Evolutionary conservation across 108 stramenopile genomes (phyloP).

Genomic region (Cyclotella baltica): DNA sequence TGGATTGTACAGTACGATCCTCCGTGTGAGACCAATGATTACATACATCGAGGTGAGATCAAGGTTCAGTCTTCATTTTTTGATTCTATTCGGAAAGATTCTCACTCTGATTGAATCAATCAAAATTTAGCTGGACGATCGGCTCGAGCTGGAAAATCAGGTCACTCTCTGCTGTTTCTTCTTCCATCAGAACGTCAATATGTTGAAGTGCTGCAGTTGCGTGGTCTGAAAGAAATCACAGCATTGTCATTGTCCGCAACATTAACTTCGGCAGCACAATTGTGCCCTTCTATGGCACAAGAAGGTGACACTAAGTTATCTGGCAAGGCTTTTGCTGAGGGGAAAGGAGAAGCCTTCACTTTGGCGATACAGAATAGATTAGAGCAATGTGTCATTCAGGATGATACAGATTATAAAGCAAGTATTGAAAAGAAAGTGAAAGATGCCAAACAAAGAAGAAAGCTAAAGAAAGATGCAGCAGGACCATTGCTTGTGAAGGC

Average conservation of each 20-base stretch:
- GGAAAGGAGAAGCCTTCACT: conserved; percentile 73
- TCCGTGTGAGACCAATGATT: conserved; percentile 90
- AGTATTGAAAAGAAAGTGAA: conserved; percentile 45
- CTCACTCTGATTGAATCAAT: background rate
- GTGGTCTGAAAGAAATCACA: conserved; percentile 67
- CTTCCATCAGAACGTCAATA: conserved; percentile 90
- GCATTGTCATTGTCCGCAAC: conserved; percentile 79
- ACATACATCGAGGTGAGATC: conserved; percentile 75
- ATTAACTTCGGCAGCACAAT: conserved; percentile 66
- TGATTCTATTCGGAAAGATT: background rate
- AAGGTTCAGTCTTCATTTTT: background rate
- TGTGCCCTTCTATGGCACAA: conserved; percentile 63
- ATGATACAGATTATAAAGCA: conserved; percentile 50
- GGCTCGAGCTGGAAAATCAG: conserved; percentile 87
- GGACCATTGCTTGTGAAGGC: conserved; percentile 73
- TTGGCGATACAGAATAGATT: conserved; percentile 61
- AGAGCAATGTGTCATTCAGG: conserved; percentile 48
- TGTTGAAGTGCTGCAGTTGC: conserved; percentile 77
- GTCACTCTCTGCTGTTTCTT: conserved; percentile 88
- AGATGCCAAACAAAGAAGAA: conserved; percentile 47
- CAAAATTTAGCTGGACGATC: conserved; percentile 73
- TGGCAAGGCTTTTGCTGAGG: conserved; percentile 53
- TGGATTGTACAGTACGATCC: conserved; percentile 96
- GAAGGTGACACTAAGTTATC: conserved; percentile 54
- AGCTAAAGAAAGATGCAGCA: conserved; percentile 45